These are phyloP conservation scores for Penicillium rolfsii DNA, from an alignment of 2,329 filamentous ascomycete genomes.

Conservation along the genomic window DNA sequence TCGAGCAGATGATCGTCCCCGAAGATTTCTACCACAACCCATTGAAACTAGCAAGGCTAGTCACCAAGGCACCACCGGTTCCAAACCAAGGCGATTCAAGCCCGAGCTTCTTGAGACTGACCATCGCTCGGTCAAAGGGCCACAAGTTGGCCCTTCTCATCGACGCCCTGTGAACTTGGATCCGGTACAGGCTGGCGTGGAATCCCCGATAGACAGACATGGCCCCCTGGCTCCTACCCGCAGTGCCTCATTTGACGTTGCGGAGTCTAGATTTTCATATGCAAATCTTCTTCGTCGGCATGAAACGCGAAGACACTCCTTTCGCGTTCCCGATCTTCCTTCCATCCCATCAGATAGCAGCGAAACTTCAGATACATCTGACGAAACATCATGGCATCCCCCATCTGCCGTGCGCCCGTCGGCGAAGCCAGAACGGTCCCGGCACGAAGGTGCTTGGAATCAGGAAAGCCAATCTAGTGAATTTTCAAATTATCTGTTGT, in stretches of 20 bases:
- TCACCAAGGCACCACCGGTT: slow-evolving; percentile 36
- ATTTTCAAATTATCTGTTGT: slow-evolving; percentile 75
- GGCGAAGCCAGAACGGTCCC: slow-evolving; percentile 40
- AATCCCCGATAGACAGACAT: slow-evolving; percentile 6
- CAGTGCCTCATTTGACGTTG: slow-evolving; percentile 56
- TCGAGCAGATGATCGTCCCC: slow-evolving; percentile 7
- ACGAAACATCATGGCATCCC: slow-evolving; percentile 50
- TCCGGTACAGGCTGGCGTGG: neutral
- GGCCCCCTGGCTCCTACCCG: slow-evolving; percentile 39
- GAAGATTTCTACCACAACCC: slow-evolving; percentile 44
- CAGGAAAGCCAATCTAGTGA: slow-evolving; percentile 72
- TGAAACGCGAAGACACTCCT: slow-evolving; percentile 56
- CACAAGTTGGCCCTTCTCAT: slow-evolving; percentile 40
- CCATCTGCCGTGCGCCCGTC: slow-evolving; percentile 38
- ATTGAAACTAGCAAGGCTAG: slow-evolving; percentile 71
- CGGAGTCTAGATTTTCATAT: slow-evolving; percentile 52
- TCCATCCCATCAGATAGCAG: slow-evolving; percentile 65
- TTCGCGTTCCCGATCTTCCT: slow-evolving; percentile 63
- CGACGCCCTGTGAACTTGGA: slow-evolving; percentile 30
- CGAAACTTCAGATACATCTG: slow-evolving; percentile 46
- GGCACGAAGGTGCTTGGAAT: slow-evolving; percentile 23
- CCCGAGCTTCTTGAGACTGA: slow-evolving; percentile 40
- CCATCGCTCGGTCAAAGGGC: slow-evolving; percentile 34
- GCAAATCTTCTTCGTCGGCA: slow-evolving; percentile 45
- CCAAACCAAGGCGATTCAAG: slow-evolving; percentile 33